These are phyloP conservation scores for Chrysanthemum makinoi DNA, from an alignment of 129 eudicot species.

Conservation along the genomic window DNA sequence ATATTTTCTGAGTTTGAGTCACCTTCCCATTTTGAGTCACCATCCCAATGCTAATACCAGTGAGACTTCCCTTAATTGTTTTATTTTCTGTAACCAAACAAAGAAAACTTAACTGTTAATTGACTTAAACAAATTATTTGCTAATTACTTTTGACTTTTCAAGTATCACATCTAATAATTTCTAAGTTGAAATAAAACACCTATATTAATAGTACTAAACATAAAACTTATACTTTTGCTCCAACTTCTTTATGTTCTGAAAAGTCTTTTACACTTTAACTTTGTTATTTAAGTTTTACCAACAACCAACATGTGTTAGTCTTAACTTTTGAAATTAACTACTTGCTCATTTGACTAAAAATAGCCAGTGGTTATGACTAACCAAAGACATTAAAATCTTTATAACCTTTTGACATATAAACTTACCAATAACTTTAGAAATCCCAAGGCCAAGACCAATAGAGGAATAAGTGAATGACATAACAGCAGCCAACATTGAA, in stretches of 20 bases:
- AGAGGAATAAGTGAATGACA: slow-evolving; percentile 95
- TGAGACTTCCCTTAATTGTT: slow-evolving; percentile 72
- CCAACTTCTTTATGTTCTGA: not conserved
- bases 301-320: slow-evolving; percentile 3
- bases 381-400: not conserved
- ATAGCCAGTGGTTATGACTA: slow-evolving; percentile 12
- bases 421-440: slow-evolving; percentile 72
- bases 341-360: no score
- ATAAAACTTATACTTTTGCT: not conserved
- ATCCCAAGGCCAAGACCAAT: slow-evolving; percentile 94
- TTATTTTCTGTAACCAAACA: slow-evolving; percentile 46
- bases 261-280: not conserved
- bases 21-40: slow-evolving; percentile 74
- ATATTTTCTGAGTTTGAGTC: slow-evolving; percentile 65
- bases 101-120: slow-evolving; percentile 15
- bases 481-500: slow-evolving; percentile 88
- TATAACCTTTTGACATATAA: not conserved
- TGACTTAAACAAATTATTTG: not conserved
- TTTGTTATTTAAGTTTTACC: not conserved
- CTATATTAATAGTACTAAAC: no score
- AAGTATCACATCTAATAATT: not conserved
- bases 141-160: not conserved
- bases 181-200: not conserved
- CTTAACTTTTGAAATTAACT: not conserved
- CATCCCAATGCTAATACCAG: slow-evolving; percentile 85